Evolutionary conservation across 1,139 yeast genomes (phyloP).

Genomic region (Trichomonascaceae sp.): DNA sequence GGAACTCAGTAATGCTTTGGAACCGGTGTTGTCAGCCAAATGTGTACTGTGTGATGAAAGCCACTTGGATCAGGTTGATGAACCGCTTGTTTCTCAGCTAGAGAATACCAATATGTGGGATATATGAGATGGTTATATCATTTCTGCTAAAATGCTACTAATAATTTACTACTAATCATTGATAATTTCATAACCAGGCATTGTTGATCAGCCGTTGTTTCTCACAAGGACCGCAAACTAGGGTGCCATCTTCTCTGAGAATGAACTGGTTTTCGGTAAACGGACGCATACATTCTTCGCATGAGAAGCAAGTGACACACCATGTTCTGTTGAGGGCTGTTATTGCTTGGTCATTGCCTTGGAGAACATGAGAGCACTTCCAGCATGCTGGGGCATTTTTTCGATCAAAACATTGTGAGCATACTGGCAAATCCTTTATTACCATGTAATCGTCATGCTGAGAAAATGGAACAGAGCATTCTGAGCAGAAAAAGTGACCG

Average conservation of each 20-base stretch:
- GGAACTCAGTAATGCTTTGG: slow-evolving; percentile 43
- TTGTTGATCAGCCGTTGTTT: slow-evolving; percentile 19
- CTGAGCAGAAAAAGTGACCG: slow-evolving; percentile 33
- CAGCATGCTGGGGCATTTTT: slow-evolving; percentile 31
- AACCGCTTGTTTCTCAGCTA: slow-evolving; percentile 34
- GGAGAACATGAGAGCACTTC: slow-evolving; percentile 27
- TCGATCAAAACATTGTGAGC: slow-evolving; percentile 26
- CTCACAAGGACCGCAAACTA: slow-evolving; percentile 31
- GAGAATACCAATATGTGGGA: slow-evolving; percentile 18
- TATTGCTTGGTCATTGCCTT: slow-evolving; percentile 24
- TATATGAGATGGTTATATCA: slow-evolving; percentile 5
- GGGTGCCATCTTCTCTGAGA: slow-evolving; percentile 31
- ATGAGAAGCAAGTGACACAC: slow-evolving; percentile 31
- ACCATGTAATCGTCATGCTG: slow-evolving; percentile 23
- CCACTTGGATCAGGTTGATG: slow-evolving; percentile 66
- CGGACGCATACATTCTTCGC: slow-evolving; percentile 30
- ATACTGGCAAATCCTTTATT: slow-evolving; percentile 26
- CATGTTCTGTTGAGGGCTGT: slow-evolving; percentile 32
- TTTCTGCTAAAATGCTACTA: not conserved
- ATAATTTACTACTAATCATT: not conserved
- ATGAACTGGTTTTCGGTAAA: slow-evolving; percentile 29
- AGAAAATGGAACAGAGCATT: slow-evolving; percentile 27
- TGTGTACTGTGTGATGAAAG: slow-evolving; percentile 80
- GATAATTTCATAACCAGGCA: slow-evolving; percentile 19
- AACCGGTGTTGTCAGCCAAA: slow-evolving; percentile 53